phyloP scores from a whole-genome alignment of 2,329 filamentous ascomycete species.

The Paracoccidioides brasiliensis region DNA sequence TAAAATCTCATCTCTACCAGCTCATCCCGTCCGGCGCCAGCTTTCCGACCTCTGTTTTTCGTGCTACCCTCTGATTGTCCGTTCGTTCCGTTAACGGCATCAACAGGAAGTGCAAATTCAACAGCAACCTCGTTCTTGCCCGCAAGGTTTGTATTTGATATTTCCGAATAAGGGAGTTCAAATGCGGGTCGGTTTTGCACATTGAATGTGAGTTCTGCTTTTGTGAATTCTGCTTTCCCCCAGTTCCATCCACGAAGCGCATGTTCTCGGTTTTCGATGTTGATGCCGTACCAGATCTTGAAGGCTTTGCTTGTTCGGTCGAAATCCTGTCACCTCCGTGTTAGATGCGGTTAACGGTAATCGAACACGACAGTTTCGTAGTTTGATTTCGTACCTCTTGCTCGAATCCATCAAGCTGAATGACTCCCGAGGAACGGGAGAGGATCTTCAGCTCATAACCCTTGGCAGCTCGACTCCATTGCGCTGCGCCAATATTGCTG shows the following conservation, averaged over 20 bases:
- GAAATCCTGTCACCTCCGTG: conserved; percentile 50
- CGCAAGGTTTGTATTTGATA: conserved; percentile 92
- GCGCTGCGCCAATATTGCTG: conserved; percentile 69
- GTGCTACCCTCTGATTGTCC: conserved; percentile 58
- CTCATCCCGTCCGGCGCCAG: conserved; percentile 78
- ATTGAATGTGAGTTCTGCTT: conserved; percentile 89
- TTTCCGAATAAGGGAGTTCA: conserved; percentile 92
- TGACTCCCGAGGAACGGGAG: conserved; percentile 67
- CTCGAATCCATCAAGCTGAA: conserved; percentile 90
- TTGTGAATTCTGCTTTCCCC: conserved; percentile 95
- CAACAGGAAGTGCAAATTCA: conserved; percentile 69
- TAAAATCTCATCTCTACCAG: conserved; percentile 98
- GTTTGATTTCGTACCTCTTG: conserved; percentile 47
- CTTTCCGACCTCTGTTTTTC: conserved; percentile 69
- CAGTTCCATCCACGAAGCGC: conserved; percentile 96
- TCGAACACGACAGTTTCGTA: neutral
- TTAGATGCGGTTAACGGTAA: neutral
- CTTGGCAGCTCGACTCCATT: conserved; percentile 88
- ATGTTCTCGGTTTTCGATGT: conserved; percentile 84
- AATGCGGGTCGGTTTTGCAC: conserved; percentile 95
- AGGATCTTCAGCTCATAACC: conserved; percentile 91
- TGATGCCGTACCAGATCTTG: conserved; percentile 96
- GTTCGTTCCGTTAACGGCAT: conserved; percentile 60
- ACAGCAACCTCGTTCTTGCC: conserved; percentile 97
- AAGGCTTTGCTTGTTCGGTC: conserved; percentile 85